Base-by-base conservation (phyloP, 768 basidiomycete species). In the Hericium rajendrae region DNA sequence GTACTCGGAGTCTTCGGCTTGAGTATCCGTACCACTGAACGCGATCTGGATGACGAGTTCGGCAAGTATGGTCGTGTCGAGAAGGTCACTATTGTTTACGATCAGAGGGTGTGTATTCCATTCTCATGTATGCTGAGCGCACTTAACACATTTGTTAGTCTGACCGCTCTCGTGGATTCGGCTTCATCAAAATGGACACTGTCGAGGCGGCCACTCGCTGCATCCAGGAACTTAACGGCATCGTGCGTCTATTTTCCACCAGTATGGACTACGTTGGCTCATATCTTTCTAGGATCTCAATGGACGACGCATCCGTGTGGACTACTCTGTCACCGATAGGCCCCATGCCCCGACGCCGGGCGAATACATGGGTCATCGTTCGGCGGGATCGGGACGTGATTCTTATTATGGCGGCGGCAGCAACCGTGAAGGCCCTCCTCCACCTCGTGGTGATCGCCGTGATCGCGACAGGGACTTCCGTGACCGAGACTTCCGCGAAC, bases 1-100 rank as follows among this genome's bases (percentile, higher is more conserved):
- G 93, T 95, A 37, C 78, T 99, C 60, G 95, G 95, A 57, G 93
- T 97, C n/a, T 99, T 98, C 63, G 95, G 95, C n/a, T 74, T 98
- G 43, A 94, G 92, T 65, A 95, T 99, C 57, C 83, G 94, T 55
- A 97, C 95, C 3, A 81, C 85, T 55, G 95, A 99, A 68, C 82
- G 89, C 43, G 95, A 98, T 68, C 76, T 99, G 51, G 92, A 97
- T 62, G 91, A 95, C 62, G 94, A 97, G 71, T 98, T 99, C 64
- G 82, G 76, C 64, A 81, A 91, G 51, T 89, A 84, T 62, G 95
- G 95, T 22, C 79, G 83, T 38, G 94, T 97, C 51, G 90, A 94
- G 69, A 97, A 97, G 71, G 94, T 95, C 48, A 90, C 88, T 54
- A 94, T 98, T 63, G 94, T 98, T 12, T 97, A 97, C 66, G 94